Evolutionary conservation across 179 eudicot species (phyloP), one percentile per base, ranked within the genome.

Genomic region (Spinacia oleracea): DNA sequence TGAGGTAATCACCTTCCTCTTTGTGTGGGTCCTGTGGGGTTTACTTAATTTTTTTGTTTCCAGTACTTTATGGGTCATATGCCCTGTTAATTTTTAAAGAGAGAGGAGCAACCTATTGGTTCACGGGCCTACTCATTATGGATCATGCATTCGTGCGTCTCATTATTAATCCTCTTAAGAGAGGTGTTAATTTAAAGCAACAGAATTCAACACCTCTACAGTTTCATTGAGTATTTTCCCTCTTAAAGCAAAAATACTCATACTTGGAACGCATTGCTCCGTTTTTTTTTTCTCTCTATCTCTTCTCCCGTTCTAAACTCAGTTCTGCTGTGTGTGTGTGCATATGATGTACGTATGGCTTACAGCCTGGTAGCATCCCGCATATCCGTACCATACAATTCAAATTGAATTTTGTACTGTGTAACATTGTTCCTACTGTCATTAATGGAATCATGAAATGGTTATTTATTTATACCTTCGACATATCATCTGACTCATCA

Each of bases 1-100:
- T 48, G 98, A 93, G 92, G 98, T 91, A 81, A 73, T 66, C 9
- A 0, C 31, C 25, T 18, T 48, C 11, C 4, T 4, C 29, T 34
- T 3, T 21, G 10, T 66, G 70, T 66, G 46, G 48, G 71, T 12
- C 69, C 27, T 77, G 82, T 32, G 48, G 20, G 72, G 50, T n/a
- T 1, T n/a, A n/a, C n/a, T 20, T 29, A 3, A 0, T 51, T 8
- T 68, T 63, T 6, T 43, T 31, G 31, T 25, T 38, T 50, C 11
- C 12, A 56, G 51, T 53, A 12, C 2, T 31, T 25, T 40, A n/a
- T 56, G n/a, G n/a, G 9, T 34, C 42, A 64, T 14, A 2, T 64
- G n/a, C 45, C 46, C 70, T 38, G 20, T 35, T 35, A 6, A 16
- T 31, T 29, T 10, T 64, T 64, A 59, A n/a, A 59, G 25, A 23